These are phyloP conservation scores for Pseudocohnilembus persalinus DNA, from an alignment of 169 alveolate species.

Conservation along the genomic window DNA sequence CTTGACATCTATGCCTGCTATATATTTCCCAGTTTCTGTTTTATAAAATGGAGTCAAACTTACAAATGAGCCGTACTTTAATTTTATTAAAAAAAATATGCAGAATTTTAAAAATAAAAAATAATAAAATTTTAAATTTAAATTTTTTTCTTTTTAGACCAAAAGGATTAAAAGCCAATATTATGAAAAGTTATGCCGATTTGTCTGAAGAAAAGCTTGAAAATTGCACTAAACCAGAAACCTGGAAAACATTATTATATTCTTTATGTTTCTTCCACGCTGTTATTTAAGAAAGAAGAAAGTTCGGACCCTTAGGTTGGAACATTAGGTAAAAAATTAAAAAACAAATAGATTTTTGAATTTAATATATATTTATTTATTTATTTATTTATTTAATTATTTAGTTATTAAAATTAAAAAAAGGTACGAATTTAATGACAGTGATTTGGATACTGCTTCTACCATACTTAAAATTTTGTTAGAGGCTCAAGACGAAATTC, in stretches of 20 bases:
- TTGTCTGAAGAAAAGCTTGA: conserved; percentile 67
- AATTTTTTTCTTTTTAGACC: conserved; percentile 53
- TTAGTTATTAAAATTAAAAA: neutral
- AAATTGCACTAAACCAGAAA: conserved; percentile 60
- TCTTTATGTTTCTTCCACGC: conserved; percentile 86
- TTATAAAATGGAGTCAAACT: conserved; percentile 83
- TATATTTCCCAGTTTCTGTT: conserved; percentile 85
- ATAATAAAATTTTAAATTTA: no score
- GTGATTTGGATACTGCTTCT: conserved; percentile 83
- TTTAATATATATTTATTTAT: no score
- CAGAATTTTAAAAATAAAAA: neutral
- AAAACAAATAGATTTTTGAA: no score
- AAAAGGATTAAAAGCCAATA: conserved; percentile 78
- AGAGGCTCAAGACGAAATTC: conserved; percentile 75
- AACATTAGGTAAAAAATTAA: conserved; percentile 73
- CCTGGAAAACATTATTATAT: conserved; percentile 69
- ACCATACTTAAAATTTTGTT: conserved; percentile 71
- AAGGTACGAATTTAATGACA: conserved; percentile 84
- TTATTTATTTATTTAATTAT: conserved; percentile 58
- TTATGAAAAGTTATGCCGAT: conserved; percentile 65
- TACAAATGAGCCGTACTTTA: conserved; percentile 82
- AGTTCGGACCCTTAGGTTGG: conserved; percentile 90
- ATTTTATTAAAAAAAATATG: no score
- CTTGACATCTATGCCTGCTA: conserved; percentile 86
- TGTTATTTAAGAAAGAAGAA: conserved; percentile 82